Conservation (phyloP, 495 filamentous ascomycete species). For the Trichoderma gamsii region DNA sequence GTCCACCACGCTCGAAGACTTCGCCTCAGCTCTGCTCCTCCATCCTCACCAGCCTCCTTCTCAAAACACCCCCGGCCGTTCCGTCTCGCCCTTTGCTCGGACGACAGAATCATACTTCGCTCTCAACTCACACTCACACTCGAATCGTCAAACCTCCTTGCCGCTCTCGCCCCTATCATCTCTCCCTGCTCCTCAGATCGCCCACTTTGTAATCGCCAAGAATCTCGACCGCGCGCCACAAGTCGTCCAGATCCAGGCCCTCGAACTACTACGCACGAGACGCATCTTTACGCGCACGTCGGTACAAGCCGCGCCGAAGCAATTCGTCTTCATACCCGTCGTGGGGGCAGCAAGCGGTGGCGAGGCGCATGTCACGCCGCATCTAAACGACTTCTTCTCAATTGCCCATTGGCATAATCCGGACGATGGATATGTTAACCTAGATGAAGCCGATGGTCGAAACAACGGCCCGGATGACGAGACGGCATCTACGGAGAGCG, state of each 20-base stretch:
- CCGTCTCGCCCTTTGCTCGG: constrained; percentile 25
- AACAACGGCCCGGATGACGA: constrained; percentile 22
- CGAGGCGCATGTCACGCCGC: constrained; percentile 41
- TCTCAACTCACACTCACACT: not conserved
- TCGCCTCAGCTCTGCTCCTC: constrained; percentile 62
- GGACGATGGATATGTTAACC: constrained; percentile 63
- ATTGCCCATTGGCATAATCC: constrained; percentile 80
- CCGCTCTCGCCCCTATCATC: constrained; percentile 14
- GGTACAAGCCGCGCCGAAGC: constrained; percentile 65
- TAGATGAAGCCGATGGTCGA: constrained; percentile 48
- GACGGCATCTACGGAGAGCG: constrained; percentile 28
- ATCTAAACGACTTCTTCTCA: constrained; percentile 77
- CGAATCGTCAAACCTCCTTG: constrained; percentile 7
- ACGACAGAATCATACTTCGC: constrained; percentile 22
- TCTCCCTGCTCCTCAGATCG: constrained; percentile 39
- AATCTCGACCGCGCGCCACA: constrained; percentile 65
- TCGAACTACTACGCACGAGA: constrained; percentile 76
- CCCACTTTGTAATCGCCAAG: constrained; percentile 75
- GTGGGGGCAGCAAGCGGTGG: constrained; percentile 43
- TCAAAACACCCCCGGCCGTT: constrained; percentile 25
- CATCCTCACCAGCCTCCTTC: constrained; percentile 24
- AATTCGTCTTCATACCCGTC: constrained; percentile 76
- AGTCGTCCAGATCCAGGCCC: constrained; percentile 76
- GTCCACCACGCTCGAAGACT: constrained; percentile 71
- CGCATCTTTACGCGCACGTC: constrained; percentile 67